Conservation (phyloP, 129 eudicot species). For the Cynara cardunculus region DNA sequence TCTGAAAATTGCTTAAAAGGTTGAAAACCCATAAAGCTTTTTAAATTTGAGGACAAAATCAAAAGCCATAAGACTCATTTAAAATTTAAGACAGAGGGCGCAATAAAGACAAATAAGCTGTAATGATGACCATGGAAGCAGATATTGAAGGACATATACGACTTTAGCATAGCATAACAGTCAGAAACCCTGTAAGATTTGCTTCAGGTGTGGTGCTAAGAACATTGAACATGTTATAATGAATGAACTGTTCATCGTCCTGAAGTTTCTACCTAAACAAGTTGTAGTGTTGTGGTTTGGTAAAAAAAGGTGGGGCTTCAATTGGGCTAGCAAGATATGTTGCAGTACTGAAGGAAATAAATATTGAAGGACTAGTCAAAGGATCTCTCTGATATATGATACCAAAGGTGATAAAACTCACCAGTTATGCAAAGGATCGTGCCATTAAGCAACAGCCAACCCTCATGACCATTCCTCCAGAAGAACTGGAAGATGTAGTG, state of each 20-base stretch:
- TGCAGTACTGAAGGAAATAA: not conserved
- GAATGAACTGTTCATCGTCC: too few relatives aligned
- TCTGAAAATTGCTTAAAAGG: not conserved
- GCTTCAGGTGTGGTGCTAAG: not conserved
- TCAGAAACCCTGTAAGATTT: too few relatives aligned
- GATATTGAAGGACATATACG: too few relatives aligned
- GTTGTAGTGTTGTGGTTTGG: not conserved
- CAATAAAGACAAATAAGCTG: not conserved
- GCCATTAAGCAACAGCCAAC: slow-evolving; percentile 66
- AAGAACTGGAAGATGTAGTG: slow-evolving; percentile 45
- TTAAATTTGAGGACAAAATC: not conserved
- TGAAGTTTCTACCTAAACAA: not conserved
- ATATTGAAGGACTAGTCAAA: not conserved
- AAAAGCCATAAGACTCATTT: not conserved
- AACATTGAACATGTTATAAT: not conserved
- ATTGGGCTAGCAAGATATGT: not conserved
- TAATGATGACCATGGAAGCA: not conserved
- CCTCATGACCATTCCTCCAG: slow-evolving; percentile 44
- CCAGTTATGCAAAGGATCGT: slow-evolving; percentile 73
- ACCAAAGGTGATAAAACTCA: slow-evolving; percentile 14
- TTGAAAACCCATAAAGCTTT: not conserved
- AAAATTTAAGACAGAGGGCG: not conserved
- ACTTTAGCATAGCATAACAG: too few relatives aligned
- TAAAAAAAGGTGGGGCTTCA: not conserved
- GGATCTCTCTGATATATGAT: not conserved